phyloP scores from a whole-genome alignment of 345 rosid genomes.

The Brassica juncea region DNA sequence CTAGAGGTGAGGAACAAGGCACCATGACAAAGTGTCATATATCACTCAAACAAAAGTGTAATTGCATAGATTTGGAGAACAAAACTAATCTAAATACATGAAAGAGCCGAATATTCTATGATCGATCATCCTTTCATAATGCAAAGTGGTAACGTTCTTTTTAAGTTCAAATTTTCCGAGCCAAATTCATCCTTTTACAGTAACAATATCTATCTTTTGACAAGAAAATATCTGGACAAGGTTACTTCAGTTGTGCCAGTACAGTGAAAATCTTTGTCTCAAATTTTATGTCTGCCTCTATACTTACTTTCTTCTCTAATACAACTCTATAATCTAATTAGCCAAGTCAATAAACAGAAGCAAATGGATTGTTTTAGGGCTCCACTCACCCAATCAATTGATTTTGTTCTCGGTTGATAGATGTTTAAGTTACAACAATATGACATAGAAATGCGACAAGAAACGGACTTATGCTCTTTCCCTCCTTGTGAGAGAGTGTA shows the following conservation, averaged over 20 bases:
- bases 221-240: background rate
- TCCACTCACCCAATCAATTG: too few species aligned
- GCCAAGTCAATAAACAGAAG: background rate
- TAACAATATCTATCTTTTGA: background rate
- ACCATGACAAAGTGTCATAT: too few species aligned
- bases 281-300: too few species aligned
- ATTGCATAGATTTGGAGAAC: too few species aligned
- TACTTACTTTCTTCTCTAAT: background rate
- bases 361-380: background rate
- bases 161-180: too few species aligned
- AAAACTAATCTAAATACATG: too few species aligned
- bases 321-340: background rate
- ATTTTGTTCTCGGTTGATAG: too few species aligned
- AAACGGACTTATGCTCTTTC: constrained; percentile 5
- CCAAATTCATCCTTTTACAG: background rate
- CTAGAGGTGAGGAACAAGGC: too few species aligned
- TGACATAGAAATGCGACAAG: background rate
- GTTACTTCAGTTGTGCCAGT: constrained; percentile 29
- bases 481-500: constrained; percentile 43
- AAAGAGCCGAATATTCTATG: background rate
- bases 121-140: background rate
- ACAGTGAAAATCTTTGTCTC: constrained; percentile 2
- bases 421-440: background rate
- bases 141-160: too few species aligned
- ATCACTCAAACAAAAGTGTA: too few species aligned